phyloP scores from a whole-genome alignment of 1,139 yeast species.

The Nadsonia commutata region DNA sequence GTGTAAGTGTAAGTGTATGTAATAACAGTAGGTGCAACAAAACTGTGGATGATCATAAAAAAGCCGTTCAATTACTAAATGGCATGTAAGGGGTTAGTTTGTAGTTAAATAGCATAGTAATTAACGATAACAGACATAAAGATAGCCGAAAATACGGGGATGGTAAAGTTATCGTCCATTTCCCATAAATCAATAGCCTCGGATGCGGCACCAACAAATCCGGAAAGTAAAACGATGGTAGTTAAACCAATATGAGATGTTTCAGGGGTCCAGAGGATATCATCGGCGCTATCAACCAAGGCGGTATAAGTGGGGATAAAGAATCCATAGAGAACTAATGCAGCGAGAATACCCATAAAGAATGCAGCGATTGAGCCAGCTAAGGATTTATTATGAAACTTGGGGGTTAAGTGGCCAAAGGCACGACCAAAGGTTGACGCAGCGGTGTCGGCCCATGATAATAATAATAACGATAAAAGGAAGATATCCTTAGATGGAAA shows the following conservation, averaged over 20 bases:
- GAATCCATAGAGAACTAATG: slow-evolving; percentile 55
- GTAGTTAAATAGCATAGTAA: not conserved
- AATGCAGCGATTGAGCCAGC: slow-evolving; percentile 88
- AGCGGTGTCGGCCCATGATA: slow-evolving; percentile 96
- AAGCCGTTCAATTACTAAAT: no score
- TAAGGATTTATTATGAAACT: slow-evolving; percentile 57
- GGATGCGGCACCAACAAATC: slow-evolving; percentile 69
- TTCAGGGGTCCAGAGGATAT: slow-evolving; percentile 48
- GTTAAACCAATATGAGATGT: slow-evolving; percentile 41
- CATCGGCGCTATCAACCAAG: slow-evolving; percentile 36
- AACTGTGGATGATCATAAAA: no score
- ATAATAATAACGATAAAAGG: slow-evolving; percentile 56
- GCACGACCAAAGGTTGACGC: slow-evolving; percentile 87
- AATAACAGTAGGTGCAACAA: no score
- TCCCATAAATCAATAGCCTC: slow-evolving; percentile 65
- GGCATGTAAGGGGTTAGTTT: no score
- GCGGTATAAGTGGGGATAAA: slow-evolving; percentile 44
- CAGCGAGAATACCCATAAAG: slow-evolving; percentile 49
- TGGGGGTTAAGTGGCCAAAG: slow-evolving; percentile 74
- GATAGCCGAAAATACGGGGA: slow-evolving; percentile 69
- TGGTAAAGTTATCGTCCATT: slow-evolving; percentile 85
- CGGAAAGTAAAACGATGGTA: slow-evolving; percentile 46
- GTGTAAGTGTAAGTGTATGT: no score
- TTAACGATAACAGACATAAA: slow-evolving; percentile 26
- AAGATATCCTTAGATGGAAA: slow-evolving; percentile 77